These are phyloP conservation scores for Umbelopsis isabellina DNA, from an alignment of 192 early-diverging fungal genomes.

Conservation along the genomic window DNA sequence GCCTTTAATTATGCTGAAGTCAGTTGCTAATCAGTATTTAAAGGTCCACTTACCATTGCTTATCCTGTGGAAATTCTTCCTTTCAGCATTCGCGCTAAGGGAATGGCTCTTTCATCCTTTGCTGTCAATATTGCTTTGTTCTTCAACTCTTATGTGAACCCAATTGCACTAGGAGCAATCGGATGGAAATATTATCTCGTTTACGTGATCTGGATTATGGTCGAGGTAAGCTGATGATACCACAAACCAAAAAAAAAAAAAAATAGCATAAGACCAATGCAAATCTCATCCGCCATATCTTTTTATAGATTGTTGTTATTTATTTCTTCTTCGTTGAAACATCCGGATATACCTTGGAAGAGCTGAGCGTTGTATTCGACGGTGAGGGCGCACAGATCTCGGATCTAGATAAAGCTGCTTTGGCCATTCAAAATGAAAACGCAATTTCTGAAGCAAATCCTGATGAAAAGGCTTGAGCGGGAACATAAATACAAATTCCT, in stretches of 20 bases:
- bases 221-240: neutral
- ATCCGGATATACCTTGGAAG: slow-evolving; percentile 9
- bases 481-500: too few relatives aligned
- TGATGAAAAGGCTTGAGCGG: neutral
- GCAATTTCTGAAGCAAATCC: neutral
- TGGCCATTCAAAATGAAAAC: neutral
- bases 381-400: neutral
- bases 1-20: too few relatives aligned
- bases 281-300: neutral
- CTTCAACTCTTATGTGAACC: slow-evolving; percentile 23
- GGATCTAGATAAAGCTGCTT: neutral
- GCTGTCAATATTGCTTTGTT: slow-evolving; percentile 13
- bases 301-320: slow-evolving; percentile 7
- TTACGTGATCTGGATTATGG: neutral
- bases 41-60: slow-evolving; percentile 8
- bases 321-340: slow-evolving; percentile 17
- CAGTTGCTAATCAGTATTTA: too few relatives aligned
- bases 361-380: slow-evolving; percentile 12
- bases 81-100: slow-evolving; percentile 23
- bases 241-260: neutral
- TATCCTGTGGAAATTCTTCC: slow-evolving; percentile 26
- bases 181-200: slow-evolving; percentile 18
- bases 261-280: neutral
- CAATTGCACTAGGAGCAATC: neutral
- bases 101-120: slow-evolving; percentile 24